These are phyloP conservation scores for Pugionium cornutum DNA, from an alignment of 345 rosid species.

Conservation along the genomic window DNA sequence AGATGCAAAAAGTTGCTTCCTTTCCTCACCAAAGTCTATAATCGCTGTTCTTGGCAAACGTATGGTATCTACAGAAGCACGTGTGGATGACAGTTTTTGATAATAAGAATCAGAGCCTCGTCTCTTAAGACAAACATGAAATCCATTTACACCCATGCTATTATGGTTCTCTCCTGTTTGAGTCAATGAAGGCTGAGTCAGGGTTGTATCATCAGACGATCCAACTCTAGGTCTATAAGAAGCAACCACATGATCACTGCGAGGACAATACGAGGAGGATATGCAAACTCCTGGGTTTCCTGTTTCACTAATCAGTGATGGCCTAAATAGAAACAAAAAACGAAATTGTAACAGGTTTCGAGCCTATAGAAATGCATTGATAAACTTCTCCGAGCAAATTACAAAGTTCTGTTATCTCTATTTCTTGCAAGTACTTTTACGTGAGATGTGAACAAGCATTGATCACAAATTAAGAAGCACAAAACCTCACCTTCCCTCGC, in stretches of 20 bases:
- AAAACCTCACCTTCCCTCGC: slow-evolving; percentile 58
- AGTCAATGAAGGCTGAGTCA: slow-evolving; percentile 49
- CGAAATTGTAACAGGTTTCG: slow-evolving; percentile 17
- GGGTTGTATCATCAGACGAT: slow-evolving; percentile 40
- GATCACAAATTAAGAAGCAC: slow-evolving; percentile 10
- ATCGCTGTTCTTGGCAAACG: slow-evolving; percentile 71
- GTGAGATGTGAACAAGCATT: background rate
- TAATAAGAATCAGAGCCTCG: slow-evolving; percentile 38
- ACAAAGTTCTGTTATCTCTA: no score
- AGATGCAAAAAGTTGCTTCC: slow-evolving; percentile 51
- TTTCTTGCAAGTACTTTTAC: no score
- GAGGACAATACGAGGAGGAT: slow-evolving; percentile 63
- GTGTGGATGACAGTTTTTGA: slow-evolving; percentile 48
- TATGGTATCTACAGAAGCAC: slow-evolving; percentile 56
- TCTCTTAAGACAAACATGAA: slow-evolving; percentile 63
- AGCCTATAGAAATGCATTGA: no score
- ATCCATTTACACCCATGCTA: slow-evolving; percentile 57
- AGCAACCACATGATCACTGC: slow-evolving; percentile 61
- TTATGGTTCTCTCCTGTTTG: slow-evolving; percentile 39
- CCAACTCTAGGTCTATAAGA: slow-evolving; percentile 74
- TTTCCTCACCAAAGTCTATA: slow-evolving; percentile 46
- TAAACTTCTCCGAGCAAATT: no score
- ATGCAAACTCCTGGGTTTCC: slow-evolving; percentile 76
- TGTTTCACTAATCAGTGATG: slow-evolving; percentile 54
- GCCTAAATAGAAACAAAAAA: slow-evolving; percentile 49